Conservation (phyloP, 257 asterid genomes). For the Lycium ferocissimum region DNA sequence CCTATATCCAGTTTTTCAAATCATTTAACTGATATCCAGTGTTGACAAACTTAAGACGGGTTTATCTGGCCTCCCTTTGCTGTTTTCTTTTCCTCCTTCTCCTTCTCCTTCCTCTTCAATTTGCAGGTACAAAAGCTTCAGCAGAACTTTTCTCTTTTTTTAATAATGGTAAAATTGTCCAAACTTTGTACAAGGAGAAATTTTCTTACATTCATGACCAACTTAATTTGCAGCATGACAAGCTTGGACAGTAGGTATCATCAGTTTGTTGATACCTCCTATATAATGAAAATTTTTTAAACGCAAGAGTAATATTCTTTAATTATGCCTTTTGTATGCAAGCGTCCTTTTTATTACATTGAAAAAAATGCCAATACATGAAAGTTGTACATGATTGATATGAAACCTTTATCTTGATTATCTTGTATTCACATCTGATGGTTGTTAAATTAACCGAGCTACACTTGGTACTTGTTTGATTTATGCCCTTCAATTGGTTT, state of each 20-base stretch:
- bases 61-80: no score
- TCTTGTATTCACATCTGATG: background rate
- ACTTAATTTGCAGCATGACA: conserved; percentile 54
- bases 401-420: background rate
- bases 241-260: background rate
- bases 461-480: background rate
- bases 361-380: background rate
- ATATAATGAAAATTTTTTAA: background rate
- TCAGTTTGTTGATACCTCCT: background rate
- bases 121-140: conserved; percentile 78
- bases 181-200: conserved; percentile 52
- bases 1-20: no score
- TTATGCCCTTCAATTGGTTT: background rate
- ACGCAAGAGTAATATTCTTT: background rate
- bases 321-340: background rate
- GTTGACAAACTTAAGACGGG: no score
- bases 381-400: background rate
- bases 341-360: background rate
- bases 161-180: no score
- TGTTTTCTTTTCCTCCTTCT: no score
- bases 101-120: no score
- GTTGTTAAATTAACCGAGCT: background rate
- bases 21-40: no score
- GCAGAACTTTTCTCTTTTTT: conserved; percentile 62
- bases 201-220: conserved; percentile 76